These are phyloP conservation scores for Candida orba DNA, from an alignment of 805 yeast genomes.

Conservation along the genomic window DNA sequence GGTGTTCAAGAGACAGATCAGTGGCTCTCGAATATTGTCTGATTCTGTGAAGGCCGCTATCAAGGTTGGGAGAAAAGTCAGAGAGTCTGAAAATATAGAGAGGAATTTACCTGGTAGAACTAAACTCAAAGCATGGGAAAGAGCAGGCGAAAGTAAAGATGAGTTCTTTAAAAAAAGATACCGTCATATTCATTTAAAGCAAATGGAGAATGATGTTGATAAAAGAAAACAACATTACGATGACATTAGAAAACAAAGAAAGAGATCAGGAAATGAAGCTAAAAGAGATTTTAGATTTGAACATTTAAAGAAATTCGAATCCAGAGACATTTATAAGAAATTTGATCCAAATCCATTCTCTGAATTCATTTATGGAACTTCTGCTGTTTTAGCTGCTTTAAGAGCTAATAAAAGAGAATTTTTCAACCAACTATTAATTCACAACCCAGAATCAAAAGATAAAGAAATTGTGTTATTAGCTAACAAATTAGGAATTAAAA, in stretches of 20 bases:
- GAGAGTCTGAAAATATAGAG: slow-evolving; percentile 26
- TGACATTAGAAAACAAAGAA: slow-evolving; percentile 13
- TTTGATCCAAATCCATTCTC: slow-evolving; percentile 37
- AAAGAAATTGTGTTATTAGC: slow-evolving; percentile 42
- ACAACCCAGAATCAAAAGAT: slow-evolving; percentile 31
- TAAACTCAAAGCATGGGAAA: slow-evolving; percentile 58
- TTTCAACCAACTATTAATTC: slow-evolving; percentile 43
- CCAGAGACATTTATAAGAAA: slow-evolving; percentile 16
- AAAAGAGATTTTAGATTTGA: slow-evolving; percentile 10
- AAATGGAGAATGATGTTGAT: slow-evolving; percentile 14
- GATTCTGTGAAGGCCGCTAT: slow-evolving; percentile 15
- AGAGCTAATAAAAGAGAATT: slow-evolving; percentile 45
- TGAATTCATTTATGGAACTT: slow-evolving; percentile 73
- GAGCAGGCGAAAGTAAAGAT: slow-evolving; percentile 53
- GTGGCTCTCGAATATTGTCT: background rate
- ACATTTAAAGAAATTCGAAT: slow-evolving; percentile 13
- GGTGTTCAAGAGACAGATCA: slow-evolving; percentile 1
- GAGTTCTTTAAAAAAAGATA: slow-evolving; percentile 53
- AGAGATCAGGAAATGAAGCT: slow-evolving; percentile 3
- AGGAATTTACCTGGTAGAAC: slow-evolving; percentile 35
- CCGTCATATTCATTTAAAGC: slow-evolving; percentile 57
- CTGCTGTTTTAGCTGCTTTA: slow-evolving; percentile 68
- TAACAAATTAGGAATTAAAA: slow-evolving; percentile 22
- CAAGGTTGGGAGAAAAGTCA: background rate
- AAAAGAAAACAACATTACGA: slow-evolving; percentile 16